Evolutionary conservation across 768 basidiomycete genomes (phyloP).

Genomic region (Pisolithus microcarpus): DNA sequence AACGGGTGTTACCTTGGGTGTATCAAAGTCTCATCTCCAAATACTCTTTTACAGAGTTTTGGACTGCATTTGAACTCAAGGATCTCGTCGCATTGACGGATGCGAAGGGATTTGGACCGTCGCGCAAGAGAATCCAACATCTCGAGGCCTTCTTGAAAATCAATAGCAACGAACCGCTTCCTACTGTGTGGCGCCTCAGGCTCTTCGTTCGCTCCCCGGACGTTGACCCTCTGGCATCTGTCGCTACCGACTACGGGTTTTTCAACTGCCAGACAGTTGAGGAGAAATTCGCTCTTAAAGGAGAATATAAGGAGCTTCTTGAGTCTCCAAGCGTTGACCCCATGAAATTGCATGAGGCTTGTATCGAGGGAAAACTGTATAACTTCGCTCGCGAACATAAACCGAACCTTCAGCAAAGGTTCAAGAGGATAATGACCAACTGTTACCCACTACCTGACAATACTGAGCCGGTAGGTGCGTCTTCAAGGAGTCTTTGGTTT

Average conservation of each 20-base stretch:
- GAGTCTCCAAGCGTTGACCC: conserved; percentile 17
- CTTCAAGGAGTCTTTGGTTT: too few species aligned
- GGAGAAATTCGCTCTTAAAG: conserved; percentile 23
- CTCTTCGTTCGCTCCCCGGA: conserved; percentile 15
- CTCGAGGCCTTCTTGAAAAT: conserved; percentile 21
- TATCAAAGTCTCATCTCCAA: conserved; percentile 19
- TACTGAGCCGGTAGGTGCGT: too few species aligned
- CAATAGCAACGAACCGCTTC: conserved; percentile 5
- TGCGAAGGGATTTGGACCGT: conserved; percentile 10
- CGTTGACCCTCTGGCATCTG: conserved; percentile 4
- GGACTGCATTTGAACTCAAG: conserved; percentile 18
- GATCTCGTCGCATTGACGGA: conserved; percentile 22
- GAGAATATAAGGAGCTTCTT: conserved; percentile 27
- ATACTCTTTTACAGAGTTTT: conserved; percentile 33
- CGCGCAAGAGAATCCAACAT: conserved; percentile 3
- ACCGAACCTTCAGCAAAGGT: conserved; percentile 13
- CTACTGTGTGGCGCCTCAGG: conserved; percentile 34
- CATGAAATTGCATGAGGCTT: conserved; percentile 29
- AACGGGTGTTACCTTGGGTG: background rate
- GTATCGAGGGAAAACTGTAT: conserved; percentile 25
- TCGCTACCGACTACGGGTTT: conserved; percentile 31
- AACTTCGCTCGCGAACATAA: conserved; percentile 17
- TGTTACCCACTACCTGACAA: conserved; percentile 11
- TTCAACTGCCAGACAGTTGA: conserved; percentile 23
- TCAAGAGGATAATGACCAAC: conserved; percentile 25